phyloP scores from a whole-genome alignment of 257 asterid species.

The Capsicum chinense region DNA sequence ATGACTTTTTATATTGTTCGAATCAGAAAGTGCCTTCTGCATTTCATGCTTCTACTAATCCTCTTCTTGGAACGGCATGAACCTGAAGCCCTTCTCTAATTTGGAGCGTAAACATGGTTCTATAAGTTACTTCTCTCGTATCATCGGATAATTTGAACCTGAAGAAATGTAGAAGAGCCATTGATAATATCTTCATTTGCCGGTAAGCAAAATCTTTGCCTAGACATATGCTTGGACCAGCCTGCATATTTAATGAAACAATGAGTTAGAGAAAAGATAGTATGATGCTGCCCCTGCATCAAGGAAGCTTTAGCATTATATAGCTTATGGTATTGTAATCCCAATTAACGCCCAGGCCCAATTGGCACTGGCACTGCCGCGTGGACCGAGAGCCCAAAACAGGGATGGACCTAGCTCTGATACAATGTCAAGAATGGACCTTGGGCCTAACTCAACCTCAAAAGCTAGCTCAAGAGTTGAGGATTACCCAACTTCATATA shows the following conservation, averaged over 20 bases:
- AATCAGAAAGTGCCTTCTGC: constrained; percentile 8
- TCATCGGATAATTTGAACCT: constrained; percentile 54
- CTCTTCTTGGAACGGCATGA: constrained; percentile 50
- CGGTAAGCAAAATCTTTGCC: constrained; percentile 75
- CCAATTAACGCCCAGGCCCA: background rate
- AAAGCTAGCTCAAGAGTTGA: no score
- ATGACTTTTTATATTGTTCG: background rate
- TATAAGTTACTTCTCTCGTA: constrained; percentile 52
- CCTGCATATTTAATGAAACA: constrained; percentile 43
- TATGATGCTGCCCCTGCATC: background rate
- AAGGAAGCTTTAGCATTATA: background rate
- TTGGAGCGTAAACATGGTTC: constrained; percentile 75
- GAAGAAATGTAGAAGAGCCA: constrained; percentile 59
- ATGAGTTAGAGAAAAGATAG: background rate
- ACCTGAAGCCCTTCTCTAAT: constrained; percentile 61
- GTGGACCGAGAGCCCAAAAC: no score
- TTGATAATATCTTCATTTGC: constrained; percentile 69
- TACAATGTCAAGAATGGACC: no score
- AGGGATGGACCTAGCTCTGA: no score
- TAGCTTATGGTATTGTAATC: background rate
- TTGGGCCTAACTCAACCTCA: no score
- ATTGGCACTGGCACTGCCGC: no score
- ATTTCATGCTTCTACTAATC: constrained; percentile 8
- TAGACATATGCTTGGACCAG: constrained; percentile 69
- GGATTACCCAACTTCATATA: no score